A percentile compares a stretch with the other conserved stretches of the same genome.
phyloP scores from a whole-genome alignment of 192 early-diverging fungal species.

The Podila clonocystis region DNA sequence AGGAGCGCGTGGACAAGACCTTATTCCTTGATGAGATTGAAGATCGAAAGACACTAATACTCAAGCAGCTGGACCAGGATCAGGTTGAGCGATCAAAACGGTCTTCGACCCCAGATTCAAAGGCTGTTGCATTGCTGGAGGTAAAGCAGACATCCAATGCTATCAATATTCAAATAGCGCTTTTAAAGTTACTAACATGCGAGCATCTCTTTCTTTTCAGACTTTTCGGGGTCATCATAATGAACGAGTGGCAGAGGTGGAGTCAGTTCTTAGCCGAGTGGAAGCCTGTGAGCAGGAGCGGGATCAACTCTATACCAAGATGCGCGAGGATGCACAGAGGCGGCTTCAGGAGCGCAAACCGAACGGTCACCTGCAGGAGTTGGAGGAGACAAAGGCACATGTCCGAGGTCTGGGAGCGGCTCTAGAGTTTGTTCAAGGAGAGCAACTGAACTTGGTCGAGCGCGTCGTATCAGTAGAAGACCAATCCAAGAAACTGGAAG shows the following conservation, averaged over 20 bases:
- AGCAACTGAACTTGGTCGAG: slow-evolving; percentile 41
- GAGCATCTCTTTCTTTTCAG: slow-evolving; percentile 2
- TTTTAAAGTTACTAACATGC: background rate
- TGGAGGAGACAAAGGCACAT: slow-evolving; percentile 39
- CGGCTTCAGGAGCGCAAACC: slow-evolving; percentile 13
- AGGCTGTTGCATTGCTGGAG: background rate
- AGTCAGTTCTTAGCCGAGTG: slow-evolving; percentile 14
- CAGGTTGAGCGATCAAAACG: background rate
- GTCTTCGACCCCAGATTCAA: background rate
- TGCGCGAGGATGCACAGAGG: slow-evolving; percentile 21
- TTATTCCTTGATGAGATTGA: background rate
- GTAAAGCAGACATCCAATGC: background rate
- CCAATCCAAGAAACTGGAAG: slow-evolving; percentile 8
- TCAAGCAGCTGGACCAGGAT: background rate
- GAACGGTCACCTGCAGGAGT: slow-evolving; percentile 12
- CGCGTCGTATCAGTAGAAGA: slow-evolving; percentile 27
- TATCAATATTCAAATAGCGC: background rate
- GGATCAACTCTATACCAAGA: slow-evolving; percentile 18
- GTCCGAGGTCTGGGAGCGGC: slow-evolving; percentile 17
- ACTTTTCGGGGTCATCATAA: slow-evolving; percentile 23
- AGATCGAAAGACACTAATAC: background rate
- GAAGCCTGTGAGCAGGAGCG: slow-evolving; percentile 17
- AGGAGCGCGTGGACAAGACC: background rate
- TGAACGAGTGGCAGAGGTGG: slow-evolving; percentile 30
- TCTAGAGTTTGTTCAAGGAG: slow-evolving; percentile 43